Conservation (phyloP, 192 early-diverging fungal genomes). For the Cetraspora pellucida region DNA sequence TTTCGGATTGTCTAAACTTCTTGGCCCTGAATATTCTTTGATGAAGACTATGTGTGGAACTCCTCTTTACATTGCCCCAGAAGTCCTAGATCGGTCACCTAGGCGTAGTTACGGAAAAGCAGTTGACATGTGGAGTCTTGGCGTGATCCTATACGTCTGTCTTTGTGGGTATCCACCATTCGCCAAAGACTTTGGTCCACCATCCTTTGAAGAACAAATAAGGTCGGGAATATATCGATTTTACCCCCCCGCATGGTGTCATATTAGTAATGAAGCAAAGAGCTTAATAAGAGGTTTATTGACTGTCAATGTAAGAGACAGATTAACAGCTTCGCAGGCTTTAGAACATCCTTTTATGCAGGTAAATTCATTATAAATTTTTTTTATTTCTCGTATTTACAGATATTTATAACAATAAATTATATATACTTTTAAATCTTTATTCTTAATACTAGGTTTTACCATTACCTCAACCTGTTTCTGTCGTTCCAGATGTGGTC, state of each 20-base stretch:
- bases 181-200: background rate
- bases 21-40: constrained; percentile 55
- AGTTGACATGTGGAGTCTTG: constrained; percentile 94
- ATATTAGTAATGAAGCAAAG: background rate
- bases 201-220: background rate
- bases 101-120: constrained; percentile 68
- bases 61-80: constrained; percentile 88
- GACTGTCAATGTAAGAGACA: background rate
- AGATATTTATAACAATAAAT: no score
- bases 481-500: no score
- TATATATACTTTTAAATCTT: no score
- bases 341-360: background rate
- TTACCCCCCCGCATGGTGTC: background rate
- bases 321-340: background rate
- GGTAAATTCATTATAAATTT: background rate
- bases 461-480: no score
- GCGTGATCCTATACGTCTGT: constrained; percentile 93
- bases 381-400: no score
- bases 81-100: constrained; percentile 66
- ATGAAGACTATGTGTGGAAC: constrained; percentile 88
- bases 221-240: background rate
- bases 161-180: constrained; percentile 92
- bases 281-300: background rate
- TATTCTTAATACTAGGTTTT: no score
- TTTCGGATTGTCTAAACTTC: constrained; percentile 85